Percentiles rank a stretch among this genome's conserved stretches.
Evolutionary conservation across 1,284 basidiomycete species (phyloP).

Genomic region (Omphalotus olearius): DNA sequence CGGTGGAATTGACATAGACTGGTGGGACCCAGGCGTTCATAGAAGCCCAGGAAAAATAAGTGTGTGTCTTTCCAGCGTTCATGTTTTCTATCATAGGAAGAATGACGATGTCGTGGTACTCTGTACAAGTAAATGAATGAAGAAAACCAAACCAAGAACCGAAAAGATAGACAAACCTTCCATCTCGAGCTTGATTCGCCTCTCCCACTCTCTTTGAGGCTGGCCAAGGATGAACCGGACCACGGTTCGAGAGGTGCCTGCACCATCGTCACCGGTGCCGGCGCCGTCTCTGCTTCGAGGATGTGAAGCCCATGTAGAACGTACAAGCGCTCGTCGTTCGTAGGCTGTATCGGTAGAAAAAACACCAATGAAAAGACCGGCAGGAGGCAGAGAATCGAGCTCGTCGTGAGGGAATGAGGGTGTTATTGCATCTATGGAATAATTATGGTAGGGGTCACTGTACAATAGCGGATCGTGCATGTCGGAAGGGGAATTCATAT

Average conservation of each 20-base stretch:
- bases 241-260: conserved; percentile 81
- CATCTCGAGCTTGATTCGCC: conserved; percentile 84
- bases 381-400: conserved; percentile 79
- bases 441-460: conserved; percentile 33
- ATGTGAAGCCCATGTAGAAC: conserved; percentile 88
- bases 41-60: conserved; percentile 87
- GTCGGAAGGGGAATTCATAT: conserved; percentile 41
- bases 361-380: conserved; percentile 87
- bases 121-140: conserved; percentile 31
- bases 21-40: conserved; percentile 91
- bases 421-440: conserved; percentile 30
- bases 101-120: conserved; percentile 87
- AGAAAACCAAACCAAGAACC: neutral
- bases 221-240: conserved; percentile 91
- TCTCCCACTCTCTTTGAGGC: conserved; percentile 77
- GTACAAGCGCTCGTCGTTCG: conserved; percentile 86
- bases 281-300: conserved; percentile 73
- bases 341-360: conserved; percentile 86
- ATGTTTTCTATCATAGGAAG: conserved; percentile 87
- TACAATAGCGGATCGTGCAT: conserved; percentile 32
- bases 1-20: conserved; percentile 43
- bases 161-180: conserved; percentile 61
- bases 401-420: conserved; percentile 65
- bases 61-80: conserved; percentile 85
- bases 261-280: conserved; percentile 61